These are phyloP conservation scores for Aspergillus fumigatus DNA, from an alignment of 2,329 filamentous ascomycete genomes.

Conservation along the genomic window DNA sequence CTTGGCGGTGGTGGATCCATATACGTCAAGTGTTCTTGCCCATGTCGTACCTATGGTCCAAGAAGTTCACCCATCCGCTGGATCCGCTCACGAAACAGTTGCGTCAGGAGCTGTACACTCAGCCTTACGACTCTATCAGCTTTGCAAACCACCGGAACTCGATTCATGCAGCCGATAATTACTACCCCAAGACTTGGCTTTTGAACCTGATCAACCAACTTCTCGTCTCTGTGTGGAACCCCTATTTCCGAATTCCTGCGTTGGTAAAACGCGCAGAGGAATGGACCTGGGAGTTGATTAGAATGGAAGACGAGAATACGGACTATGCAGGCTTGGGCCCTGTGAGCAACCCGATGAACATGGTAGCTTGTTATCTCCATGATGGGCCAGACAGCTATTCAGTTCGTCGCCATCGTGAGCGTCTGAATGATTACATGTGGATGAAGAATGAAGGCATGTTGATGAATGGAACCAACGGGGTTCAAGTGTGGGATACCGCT, in stretches of 20 bases:
- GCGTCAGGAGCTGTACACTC: slow-evolving; percentile 74
- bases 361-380: slow-evolving; percentile 76
- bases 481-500: slow-evolving; percentile 94
- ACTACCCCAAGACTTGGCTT: slow-evolving; percentile 84
- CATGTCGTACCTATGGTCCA: slow-evolving; percentile 87
- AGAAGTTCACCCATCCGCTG: slow-evolving; percentile 70
- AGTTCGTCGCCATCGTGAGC: slow-evolving; percentile 72
- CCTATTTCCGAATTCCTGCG: slow-evolving; percentile 63
- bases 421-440: slow-evolving; percentile 84
- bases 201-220: slow-evolving; percentile 75
- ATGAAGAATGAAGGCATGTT: slow-evolving; percentile 89
- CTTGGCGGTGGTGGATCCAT: slow-evolving; percentile 97
- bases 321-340: slow-evolving; percentile 81
- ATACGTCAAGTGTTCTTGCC: slow-evolving; percentile 94
- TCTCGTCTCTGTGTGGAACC: slow-evolving; percentile 74
- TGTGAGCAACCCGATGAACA: slow-evolving; percentile 86
- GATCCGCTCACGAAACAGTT: slow-evolving; percentile 69
- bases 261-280: slow-evolving; percentile 70
- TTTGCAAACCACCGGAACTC: slow-evolving; percentile 76
- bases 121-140: slow-evolving; percentile 72
- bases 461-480: slow-evolving; percentile 94
- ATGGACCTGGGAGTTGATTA: slow-evolving; percentile 76
- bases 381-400: slow-evolving; percentile 72
- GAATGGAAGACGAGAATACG: slow-evolving; percentile 91
- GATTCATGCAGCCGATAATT: slow-evolving; percentile 77